Evolutionary conservation across 345 rosid genomes (phyloP).

Genomic region (Aquilaria sinensis): DNA sequence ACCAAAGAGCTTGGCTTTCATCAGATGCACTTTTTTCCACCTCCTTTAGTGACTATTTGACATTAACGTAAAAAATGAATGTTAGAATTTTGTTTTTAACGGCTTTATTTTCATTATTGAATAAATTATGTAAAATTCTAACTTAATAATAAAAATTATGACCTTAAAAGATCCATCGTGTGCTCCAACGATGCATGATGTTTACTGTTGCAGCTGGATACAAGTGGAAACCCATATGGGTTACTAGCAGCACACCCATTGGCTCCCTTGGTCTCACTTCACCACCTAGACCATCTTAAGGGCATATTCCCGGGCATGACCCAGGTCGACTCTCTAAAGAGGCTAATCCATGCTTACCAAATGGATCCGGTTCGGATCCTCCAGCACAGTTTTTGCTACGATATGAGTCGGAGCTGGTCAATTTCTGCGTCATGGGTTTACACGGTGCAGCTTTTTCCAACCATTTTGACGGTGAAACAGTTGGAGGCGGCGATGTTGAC

Average conservation of each 20-base stretch:
- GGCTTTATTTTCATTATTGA: too few species aligned
- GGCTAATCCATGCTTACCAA: constrained; percentile 32
- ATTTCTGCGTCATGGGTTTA: constrained; percentile 80
- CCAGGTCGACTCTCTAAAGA: constrained; percentile 39
- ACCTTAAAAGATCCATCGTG: too few species aligned
- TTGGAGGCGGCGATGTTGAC: constrained; percentile 54
- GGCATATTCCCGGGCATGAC: constrained; percentile 40
- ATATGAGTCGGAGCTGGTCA: constrained; percentile 46
- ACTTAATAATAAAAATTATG: too few species aligned
- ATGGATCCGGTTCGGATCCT: constrained; percentile 53
- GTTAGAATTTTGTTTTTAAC: too few species aligned
- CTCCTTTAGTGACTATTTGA: too few species aligned
- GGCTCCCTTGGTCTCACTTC: constrained; percentile 68
- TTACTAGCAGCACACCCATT: constrained; percentile 77
- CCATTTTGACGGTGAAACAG: constrained; percentile 38
- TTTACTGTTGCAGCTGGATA: constrained; percentile 38
- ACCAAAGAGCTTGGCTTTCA: constrained; percentile 79
- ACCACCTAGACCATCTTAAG: constrained; percentile 60
- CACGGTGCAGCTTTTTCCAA: constrained; percentile 56
- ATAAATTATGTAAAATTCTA: too few species aligned
- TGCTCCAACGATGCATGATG: too few species aligned
- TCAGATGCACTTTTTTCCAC: constrained; percentile 35
- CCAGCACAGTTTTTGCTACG: constrained; percentile 66
- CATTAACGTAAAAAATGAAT: too few species aligned
- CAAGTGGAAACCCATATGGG: constrained; percentile 69